These are phyloP conservation scores for Oryza australiensis DNA, from an alignment of 176 grass and related monocot genomes.

Conservation along the genomic window DNA sequence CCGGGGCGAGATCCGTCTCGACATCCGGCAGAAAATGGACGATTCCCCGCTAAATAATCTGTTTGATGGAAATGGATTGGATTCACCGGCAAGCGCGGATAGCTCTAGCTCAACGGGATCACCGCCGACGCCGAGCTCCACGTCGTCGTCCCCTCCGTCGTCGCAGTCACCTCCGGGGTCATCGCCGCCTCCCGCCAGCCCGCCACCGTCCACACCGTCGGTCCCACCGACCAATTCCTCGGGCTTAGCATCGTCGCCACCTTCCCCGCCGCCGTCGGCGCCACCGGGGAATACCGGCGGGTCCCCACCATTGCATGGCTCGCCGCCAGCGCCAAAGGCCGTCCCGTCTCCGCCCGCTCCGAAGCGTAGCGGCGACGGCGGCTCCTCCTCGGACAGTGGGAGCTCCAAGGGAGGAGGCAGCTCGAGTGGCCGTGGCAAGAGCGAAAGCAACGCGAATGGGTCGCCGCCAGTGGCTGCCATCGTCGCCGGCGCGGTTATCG, in stretches of 20 bases:
- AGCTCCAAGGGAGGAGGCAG: background rate
- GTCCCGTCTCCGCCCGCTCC: constrained; percentile 14
- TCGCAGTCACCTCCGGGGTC: background rate
- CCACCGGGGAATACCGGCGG: constrained; percentile 2
- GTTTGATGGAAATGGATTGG: background rate
- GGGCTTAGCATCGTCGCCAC: background rate
- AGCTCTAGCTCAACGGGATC: constrained; percentile 14
- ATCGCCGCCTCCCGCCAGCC: background rate
- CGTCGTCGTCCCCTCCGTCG: constrained; percentile 4
- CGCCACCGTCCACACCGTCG: constrained; percentile 25
- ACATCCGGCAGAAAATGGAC: constrained; percentile 19
- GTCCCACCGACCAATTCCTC: constrained; percentile 27
- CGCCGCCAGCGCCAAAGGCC: constrained; percentile 10
- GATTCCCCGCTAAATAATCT: constrained; percentile 12
- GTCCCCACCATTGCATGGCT: background rate
- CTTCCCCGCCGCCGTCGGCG: constrained; percentile 18
- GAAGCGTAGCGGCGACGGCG: background rate
- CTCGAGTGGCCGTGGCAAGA: constrained; percentile 23
- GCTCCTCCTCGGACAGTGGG: constrained; percentile 16
- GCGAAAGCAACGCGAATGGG: background rate
- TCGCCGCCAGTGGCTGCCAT: background rate
- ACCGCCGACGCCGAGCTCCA: constrained; percentile 15
- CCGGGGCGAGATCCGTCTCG: constrained; percentile 36
- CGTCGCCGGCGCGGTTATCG: constrained; percentile 45
- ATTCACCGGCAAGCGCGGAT: background rate